Base-by-base conservation (phyloP, 805 yeast genomes). In the Teunomyces stri region DNA sequence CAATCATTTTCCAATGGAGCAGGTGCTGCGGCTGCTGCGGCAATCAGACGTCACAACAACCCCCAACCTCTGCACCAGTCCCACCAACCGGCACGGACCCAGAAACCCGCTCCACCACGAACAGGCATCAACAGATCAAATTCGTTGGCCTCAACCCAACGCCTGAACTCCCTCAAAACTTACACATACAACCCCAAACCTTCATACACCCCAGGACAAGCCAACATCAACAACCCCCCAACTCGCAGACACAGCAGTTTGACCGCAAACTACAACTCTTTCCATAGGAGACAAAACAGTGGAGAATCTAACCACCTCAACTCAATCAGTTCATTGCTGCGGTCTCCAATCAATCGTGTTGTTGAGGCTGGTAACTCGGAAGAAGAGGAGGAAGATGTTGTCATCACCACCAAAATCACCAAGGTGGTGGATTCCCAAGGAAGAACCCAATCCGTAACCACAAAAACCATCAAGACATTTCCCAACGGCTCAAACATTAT, bases 401-500 rank as follows among this genome's bases (percentile, higher is more conserved):
- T 66, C 5, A 53, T 71, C 13, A 69, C 75, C n/a, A 71, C 76
- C 27, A 70, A 69, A 49, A 72, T 76, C 5, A 72, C 75, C 20
- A 70, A 68, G 47, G 66, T 71, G 11, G 60, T 70, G 6, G 78
- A 72, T 45, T 52, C 71, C 3, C 60, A 50, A 22, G 78, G 78
- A 13, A 58, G 76, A 50, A 66, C 72, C 2, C 65, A 48, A 42
- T 66, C 72, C 3, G 64, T 71, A 28, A 70, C 73, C n/a, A 69
- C 72, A 9, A 66, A 69, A 46, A 70, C 72, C 10, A 61, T 66
- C 37, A 61, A 62, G 43, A 61, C 64, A 6, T 51, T 71, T 44
- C 68, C 76, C 6, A 76, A 72, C 50, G 78, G 78, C 4, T 64
- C 74, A 13, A 70, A 69, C 45, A 60, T 72, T 21, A 68, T 70